A percentile compares a stretch with the other conserved stretches of the same genome.
Evolutionary conservation across 1,284 basidiomycete genomes (phyloP).

Genomic region (Ustilago trichophora): DNA sequence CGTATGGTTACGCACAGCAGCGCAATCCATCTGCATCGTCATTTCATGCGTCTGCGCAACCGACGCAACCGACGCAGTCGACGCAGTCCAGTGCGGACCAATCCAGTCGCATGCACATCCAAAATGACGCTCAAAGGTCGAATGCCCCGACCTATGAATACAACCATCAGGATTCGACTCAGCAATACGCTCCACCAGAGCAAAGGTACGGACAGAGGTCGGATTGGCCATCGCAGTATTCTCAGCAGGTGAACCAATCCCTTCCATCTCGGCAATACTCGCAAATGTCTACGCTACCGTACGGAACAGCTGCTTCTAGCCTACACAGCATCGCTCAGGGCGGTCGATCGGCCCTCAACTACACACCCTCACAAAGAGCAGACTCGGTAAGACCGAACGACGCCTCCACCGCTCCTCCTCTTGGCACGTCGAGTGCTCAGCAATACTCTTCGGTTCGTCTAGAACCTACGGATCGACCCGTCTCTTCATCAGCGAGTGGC

Average conservation of each 20-base stretch:
- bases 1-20: slow-evolving; percentile 6
- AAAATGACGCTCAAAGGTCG: background rate
- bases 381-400: background rate
- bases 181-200: slow-evolving; percentile 1
- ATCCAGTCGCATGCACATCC: slow-evolving; percentile 17
- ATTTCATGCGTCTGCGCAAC: slow-evolving; percentile 4
- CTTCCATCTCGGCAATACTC: background rate
- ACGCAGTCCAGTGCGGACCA: slow-evolving; percentile 1
- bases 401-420: background rate
- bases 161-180: background rate
- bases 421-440: background rate
- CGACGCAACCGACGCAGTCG: background rate
- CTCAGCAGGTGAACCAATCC: slow-evolving; percentile 3
- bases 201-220: background rate
- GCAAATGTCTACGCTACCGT: background rate
- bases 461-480: slow-evolving; percentile 17
- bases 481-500: slow-evolving; percentile 44
- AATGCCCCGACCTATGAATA: background rate
- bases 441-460: background rate
- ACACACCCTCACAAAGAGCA: background rate
- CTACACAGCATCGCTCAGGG: background rate
- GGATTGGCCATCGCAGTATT: slow-evolving; percentile 3
- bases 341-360: background rate
- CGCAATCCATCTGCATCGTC: slow-evolving; percentile 9
- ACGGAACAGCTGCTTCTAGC: background rate